Evolutionary conservation across 495 filamentous ascomycete genomes (phyloP), one percentile per base, ranked within the genome.

Genomic region (Sphaerosporella brunnea): DNA sequence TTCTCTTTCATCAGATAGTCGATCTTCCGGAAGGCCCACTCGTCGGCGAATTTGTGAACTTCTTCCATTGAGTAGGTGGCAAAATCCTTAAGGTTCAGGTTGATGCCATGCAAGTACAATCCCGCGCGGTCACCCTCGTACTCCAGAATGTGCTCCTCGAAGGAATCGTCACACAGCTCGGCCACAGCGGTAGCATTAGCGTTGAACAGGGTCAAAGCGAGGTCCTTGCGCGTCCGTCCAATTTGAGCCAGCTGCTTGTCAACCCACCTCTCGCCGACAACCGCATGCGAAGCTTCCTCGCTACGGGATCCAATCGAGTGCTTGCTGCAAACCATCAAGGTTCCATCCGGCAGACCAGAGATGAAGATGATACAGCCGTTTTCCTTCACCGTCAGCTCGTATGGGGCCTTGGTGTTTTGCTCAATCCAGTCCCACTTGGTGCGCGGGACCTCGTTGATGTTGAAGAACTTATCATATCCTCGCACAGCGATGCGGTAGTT

Each of bases 401-500:
- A 97, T 0, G 90, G 92, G 0, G 83, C 87, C 51, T 75, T 67
- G 1, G 90, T 96, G 36, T 82, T 72, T 5, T 64, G 65, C 55
- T 79, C 67, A 45, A 97, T 81, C 60, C 82, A 84, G 13, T 66
- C 58, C 90, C 92, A 97, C 48, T 74, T 67, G 0, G 90, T 96
- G 25, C 75, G 70, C 10, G 66, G 59, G 2, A 85, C 78, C 63
- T 97, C 90, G 36, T 72, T 73, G 23, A 81, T 69, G 58, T 97
- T 97, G 75, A 96, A 96, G 69, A 97, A 97, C 65, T 97, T 97
- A 68, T 97, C 92, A 64, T 97, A 97, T 26, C 90, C 90, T 48
- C 90, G 74, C 26, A 77, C 73, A 2, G 70, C 78, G 47, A 97
- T 95, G 62, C 94, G 84, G 13, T 73, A 68, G 2, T 68, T 66